These are phyloP conservation scores for Entrophospora sp. DNA, from an alignment of 192 early-diverging fungal species.

Conservation along the genomic window DNA sequence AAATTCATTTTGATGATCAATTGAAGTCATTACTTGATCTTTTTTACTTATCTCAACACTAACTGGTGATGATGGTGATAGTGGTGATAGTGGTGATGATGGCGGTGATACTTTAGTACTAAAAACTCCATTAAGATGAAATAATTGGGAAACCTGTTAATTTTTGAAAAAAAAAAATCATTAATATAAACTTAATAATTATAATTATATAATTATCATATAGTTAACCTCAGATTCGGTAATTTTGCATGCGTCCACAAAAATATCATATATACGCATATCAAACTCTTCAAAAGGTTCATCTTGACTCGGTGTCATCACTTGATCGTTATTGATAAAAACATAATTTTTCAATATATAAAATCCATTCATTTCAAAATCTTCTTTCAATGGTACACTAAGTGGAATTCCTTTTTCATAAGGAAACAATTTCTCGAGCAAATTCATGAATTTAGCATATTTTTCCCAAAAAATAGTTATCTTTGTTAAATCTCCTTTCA, in stretches of 20 bases:
- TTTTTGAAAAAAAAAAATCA: not conserved
- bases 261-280: constrained; percentile 20
- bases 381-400: constrained; percentile 27
- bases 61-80: too few species aligned
- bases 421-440: constrained; percentile 9
- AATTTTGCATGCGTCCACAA: constrained; percentile 15
- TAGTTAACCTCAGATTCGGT: constrained; percentile 1
- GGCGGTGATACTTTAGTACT: not conserved
- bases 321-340: not conserved
- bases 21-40: too few species aligned
- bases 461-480: constrained; percentile 16
- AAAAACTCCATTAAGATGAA: constrained; percentile 1
- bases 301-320: not conserved
- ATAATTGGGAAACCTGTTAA: constrained; percentile 5
- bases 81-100: too few species aligned
- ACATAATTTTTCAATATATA: constrained; percentile 26
- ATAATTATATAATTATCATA: not conserved
- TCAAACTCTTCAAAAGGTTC: constrained; percentile 22
- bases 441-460: constrained; percentile 12
- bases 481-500: not conserved
- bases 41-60: too few species aligned
- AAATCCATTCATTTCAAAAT: constrained; percentile 36
- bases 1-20: too few species aligned
- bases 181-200: not conserved
- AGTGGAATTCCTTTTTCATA: constrained; percentile 16